Conservation (phyloP, 768 basidiomycete genomes). For the Boletus sp. region DNA sequence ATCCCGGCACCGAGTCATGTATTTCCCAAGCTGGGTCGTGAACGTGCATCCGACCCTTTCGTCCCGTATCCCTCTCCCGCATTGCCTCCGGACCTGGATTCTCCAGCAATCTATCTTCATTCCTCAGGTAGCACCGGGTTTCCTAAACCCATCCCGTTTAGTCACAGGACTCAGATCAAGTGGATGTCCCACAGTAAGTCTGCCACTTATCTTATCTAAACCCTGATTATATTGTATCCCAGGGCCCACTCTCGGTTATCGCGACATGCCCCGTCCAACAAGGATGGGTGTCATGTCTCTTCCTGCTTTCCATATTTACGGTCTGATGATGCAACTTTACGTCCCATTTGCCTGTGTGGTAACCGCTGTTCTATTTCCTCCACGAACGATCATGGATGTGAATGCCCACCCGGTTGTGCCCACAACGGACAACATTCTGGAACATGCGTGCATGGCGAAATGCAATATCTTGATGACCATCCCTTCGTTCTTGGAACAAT, state of each 20-base stretch:
- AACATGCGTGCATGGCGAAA: constrained; percentile 4
- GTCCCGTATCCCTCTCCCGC: constrained; percentile 5
- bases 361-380: constrained; percentile 34
- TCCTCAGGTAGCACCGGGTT: constrained; percentile 42
- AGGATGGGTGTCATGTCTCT: constrained; percentile 30
- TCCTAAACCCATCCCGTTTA: constrained; percentile 41
- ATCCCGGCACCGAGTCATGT: constrained; percentile 19
- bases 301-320: constrained; percentile 40
- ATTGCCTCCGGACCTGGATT: constrained; percentile 7
- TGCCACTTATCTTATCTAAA: too few relatives aligned
- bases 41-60: constrained; percentile 6
- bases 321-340: constrained; percentile 32
- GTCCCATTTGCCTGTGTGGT: constrained; percentile 28
- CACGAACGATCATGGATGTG: constrained; percentile 1
- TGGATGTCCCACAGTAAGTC: constrained; percentile 35
- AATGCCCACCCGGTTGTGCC: constrained; percentile 12
- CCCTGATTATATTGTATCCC: not conserved
- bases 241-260: constrained; percentile 2
- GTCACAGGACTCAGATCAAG: constrained; percentile 29
- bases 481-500: constrained; percentile 20
- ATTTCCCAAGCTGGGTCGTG: constrained; percentile 35
- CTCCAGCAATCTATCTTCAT: constrained; percentile 16
- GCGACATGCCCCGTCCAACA: not conserved
- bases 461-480: constrained; percentile 11
- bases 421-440: constrained; percentile 18